Conservation (phyloP, 1,284 basidiomycete genomes). For the Ceratobasidium sp. region DNA sequence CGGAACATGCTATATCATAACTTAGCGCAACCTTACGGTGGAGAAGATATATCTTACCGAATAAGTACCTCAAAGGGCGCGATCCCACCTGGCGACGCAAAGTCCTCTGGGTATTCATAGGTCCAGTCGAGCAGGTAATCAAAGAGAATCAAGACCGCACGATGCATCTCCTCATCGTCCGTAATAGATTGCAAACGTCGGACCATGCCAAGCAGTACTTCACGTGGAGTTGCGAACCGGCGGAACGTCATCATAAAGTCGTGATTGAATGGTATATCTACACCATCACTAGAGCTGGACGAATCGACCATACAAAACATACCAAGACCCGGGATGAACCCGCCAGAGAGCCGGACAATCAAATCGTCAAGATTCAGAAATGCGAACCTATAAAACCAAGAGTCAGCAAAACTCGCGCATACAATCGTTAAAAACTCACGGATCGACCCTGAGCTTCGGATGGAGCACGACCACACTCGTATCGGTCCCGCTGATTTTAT, state of each 20-base stretch:
- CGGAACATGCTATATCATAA: conserved; percentile 75
- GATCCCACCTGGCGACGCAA: conserved; percentile 75
- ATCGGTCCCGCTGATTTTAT: neutral
- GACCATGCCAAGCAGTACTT: conserved; percentile 85
- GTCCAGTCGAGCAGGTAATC: conserved; percentile 80
- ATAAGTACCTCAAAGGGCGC: conserved; percentile 78
- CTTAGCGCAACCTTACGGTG: conserved; percentile 69
- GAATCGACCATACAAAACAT: conserved; percentile 34
- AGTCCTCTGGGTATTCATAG: conserved; percentile 75
- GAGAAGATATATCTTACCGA: conserved; percentile 75
- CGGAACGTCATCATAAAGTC: conserved; percentile 84
- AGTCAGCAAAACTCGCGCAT: no score
- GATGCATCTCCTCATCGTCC: conserved; percentile 13
- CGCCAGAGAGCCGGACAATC: conserved; percentile 26
- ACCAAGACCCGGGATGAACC: neutral
- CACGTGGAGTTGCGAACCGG: conserved; percentile 78
- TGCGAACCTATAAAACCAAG: conserved; percentile 21
- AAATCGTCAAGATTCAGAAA: conserved; percentile 34
- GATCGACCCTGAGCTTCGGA: conserved; percentile 17
- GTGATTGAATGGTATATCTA: conserved; percentile 78
- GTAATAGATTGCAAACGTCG: conserved; percentile 63
- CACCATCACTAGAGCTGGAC: neutral
- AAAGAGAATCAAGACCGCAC: conserved; percentile 57
- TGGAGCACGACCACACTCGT: conserved; percentile 11
- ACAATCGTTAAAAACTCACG: conserved; percentile 5